Conservation (phyloP, 202 grass and related monocot genomes). For the Panicum hallii region DNA sequence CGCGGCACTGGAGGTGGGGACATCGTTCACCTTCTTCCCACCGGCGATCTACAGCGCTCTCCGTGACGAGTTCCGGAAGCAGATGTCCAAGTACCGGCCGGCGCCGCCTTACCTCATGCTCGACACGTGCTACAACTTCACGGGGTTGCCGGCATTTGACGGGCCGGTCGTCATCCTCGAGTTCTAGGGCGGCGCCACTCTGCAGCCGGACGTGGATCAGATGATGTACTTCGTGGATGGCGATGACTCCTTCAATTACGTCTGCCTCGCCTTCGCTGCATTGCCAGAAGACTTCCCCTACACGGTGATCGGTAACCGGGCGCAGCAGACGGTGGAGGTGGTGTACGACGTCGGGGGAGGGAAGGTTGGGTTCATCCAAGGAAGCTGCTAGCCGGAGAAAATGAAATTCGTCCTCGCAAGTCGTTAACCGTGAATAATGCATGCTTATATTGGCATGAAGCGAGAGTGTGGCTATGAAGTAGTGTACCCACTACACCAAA, state of each 20-base stretch:
- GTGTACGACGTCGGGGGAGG: not conserved
- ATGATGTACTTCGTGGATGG: not conserved
- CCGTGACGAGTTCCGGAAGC: constrained; percentile 7
- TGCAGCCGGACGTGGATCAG: not conserved
- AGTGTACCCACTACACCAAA: no score
- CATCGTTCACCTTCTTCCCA: not conserved
- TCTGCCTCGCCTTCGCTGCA: not conserved
- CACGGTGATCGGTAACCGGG: not conserved
- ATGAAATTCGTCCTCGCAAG: not conserved
- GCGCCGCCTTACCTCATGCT: not conserved
- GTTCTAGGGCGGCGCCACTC: not conserved
- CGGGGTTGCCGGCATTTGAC: not conserved
- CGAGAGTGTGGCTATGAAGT: no score
- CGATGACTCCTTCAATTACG: no score
- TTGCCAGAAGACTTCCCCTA: not conserved
- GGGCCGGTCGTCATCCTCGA: not conserved
- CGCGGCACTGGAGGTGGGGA: not conserved
- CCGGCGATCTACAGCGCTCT: not conserved
- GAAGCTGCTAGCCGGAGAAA: not conserved
- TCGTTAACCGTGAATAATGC: no score
- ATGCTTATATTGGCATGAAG: no score
- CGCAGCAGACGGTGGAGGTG: not conserved
- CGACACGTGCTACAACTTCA: constrained; percentile 25
- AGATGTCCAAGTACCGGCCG: not conserved
- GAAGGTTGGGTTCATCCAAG: not conserved